Evolutionary conservation across 495 filamentous ascomycete species (phyloP), one percentile per base, ranked within the genome.

Genomic region (Symbiotaphrina buchneri): DNA sequence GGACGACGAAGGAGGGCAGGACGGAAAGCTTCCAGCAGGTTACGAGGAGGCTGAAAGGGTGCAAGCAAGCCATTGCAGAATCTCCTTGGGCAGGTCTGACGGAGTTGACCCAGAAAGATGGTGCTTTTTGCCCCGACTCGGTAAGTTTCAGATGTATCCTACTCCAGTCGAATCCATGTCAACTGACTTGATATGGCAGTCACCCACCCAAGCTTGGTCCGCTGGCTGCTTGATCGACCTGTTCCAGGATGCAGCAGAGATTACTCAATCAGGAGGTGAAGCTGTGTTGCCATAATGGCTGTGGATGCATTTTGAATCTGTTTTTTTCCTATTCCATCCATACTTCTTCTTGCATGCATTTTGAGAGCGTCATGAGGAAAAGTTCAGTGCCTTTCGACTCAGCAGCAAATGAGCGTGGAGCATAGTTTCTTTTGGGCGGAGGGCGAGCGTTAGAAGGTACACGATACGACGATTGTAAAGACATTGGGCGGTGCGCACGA

Each of bases 141-240:
- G 80, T 85, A 54, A 54, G 75, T 66, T 33, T 28, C 22, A 4
- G n/a, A 14, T 7, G 1, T 35, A 10, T 16, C 18, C 6, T 13
- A 11, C 10, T 14, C 6, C n/a, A 14, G 10, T 8, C 4, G 5
- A 15, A 17, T 31, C 14, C 10, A 4, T 43, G 21, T 37, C 45
- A 39, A 43, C 25, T 1, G 28, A 34, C 26, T 5, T 28, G 20
- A 19, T 10, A 5, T 10, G 30, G 1, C 35, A 79, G 72, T 84
- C 71, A 18, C 87, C 87, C 10, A 93, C 85, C 2, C 87, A 99
- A 46, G 74, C 85, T 6, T 99, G 87, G 87, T 91, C 81, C 14
- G 72, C 90, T 0, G 74, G 79, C 6, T 95, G 87, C 45, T 52
- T 95, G 40, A 76, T 99, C 42, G 87, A 99, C 51, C 45, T 99